These are phyloP conservation scores for Kalmusia sp. DNA, from an alignment of 2,329 filamentous ascomycete species.

Conservation along the genomic window DNA sequence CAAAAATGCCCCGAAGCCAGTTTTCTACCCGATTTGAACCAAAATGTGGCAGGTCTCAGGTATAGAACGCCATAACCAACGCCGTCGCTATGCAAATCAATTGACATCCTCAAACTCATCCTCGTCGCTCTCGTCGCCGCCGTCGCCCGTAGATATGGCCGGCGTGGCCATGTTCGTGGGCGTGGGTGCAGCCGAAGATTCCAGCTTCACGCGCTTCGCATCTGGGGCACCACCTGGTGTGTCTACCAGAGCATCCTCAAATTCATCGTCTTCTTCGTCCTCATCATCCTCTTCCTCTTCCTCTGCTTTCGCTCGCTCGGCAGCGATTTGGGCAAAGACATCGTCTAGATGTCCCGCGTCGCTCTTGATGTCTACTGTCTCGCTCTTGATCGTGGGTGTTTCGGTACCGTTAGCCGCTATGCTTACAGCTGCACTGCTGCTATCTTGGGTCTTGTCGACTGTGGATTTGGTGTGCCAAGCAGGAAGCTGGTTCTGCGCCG, in stretches of 20 bases:
- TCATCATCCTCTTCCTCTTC: slow-evolving; percentile 51
- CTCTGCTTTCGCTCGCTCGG: slow-evolving; percentile 57
- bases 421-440: slow-evolving; percentile 43
- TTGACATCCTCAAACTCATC: slow-evolving; percentile 56
- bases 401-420: slow-evolving; percentile 47
- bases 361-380: slow-evolving; percentile 60
- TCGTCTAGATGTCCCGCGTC: slow-evolving; percentile 66
- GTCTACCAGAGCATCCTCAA: slow-evolving; percentile 46
- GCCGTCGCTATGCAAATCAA: slow-evolving; percentile 39
- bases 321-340: slow-evolving; percentile 71
- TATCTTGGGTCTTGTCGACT: slow-evolving; percentile 60
- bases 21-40: too few relatives aligned
- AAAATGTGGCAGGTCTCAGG: too few relatives aligned
- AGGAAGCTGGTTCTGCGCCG: slow-evolving; percentile 73
- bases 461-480: slow-evolving; percentile 76
- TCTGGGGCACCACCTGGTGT: slow-evolving; percentile 44
- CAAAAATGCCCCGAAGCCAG: too few relatives aligned
- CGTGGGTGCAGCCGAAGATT: slow-evolving; percentile 51
- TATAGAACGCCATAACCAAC: slow-evolving; percentile 30
- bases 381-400: slow-evolving; percentile 45
- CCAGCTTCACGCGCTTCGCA: slow-evolving; percentile 68
- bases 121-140: slow-evolving; percentile 55
- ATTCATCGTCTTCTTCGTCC: slow-evolving; percentile 57
- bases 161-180: slow-evolving; percentile 39
- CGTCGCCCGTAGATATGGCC: slow-evolving; percentile 49